Percentiles rank a stretch among this genome's conserved stretches.
These are phyloP conservation scores for Trifolium pratense DNA, from an alignment of 306 rosid species.

Conservation along the genomic window DNA sequence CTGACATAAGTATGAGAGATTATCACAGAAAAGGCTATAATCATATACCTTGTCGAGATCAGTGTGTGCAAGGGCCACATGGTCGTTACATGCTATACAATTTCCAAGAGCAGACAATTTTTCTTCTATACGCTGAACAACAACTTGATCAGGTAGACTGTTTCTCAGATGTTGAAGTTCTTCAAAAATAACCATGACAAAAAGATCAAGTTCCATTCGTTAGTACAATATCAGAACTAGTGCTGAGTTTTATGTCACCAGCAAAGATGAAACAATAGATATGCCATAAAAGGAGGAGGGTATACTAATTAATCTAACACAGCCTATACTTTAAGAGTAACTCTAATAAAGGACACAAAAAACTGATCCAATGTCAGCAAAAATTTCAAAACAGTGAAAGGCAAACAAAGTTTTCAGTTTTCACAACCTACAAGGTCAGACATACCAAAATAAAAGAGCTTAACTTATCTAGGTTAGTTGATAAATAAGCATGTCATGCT, in stretches of 20 bases:
- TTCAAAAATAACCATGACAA: constrained; percentile 38
- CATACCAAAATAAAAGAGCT: too few species aligned
- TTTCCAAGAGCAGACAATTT: constrained; percentile 81
- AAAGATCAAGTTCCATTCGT: constrained; percentile 18
- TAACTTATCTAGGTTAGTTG: too few species aligned
- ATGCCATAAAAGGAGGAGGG: not conserved
- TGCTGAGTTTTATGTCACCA: not conserved
- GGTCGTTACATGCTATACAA: constrained; percentile 84
- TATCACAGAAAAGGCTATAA: not conserved
- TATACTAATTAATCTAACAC: not conserved
- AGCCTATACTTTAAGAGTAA: not conserved
- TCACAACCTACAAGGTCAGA: too few species aligned
- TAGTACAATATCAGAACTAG: constrained; percentile 11
- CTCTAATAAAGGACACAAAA: not conserved
- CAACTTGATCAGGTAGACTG: constrained; percentile 81
- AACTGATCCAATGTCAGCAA: too few species aligned
- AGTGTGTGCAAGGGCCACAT: constrained; percentile 82
- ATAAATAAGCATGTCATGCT: too few species aligned
- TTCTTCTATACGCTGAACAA: constrained; percentile 79
- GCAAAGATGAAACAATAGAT: constrained; percentile 15
- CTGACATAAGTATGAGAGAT: not conserved
- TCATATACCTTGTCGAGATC: constrained; percentile 73
- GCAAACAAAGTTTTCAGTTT: too few species aligned
- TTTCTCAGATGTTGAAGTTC: constrained; percentile 90
- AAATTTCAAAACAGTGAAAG: too few species aligned